A percentile compares a stretch with the other conserved stretches of the same genome.
Evolutionary conservation across 495 filamentous ascomycete genomes (phyloP).

Genomic region (Hapsidospora chrysogenum): DNA sequence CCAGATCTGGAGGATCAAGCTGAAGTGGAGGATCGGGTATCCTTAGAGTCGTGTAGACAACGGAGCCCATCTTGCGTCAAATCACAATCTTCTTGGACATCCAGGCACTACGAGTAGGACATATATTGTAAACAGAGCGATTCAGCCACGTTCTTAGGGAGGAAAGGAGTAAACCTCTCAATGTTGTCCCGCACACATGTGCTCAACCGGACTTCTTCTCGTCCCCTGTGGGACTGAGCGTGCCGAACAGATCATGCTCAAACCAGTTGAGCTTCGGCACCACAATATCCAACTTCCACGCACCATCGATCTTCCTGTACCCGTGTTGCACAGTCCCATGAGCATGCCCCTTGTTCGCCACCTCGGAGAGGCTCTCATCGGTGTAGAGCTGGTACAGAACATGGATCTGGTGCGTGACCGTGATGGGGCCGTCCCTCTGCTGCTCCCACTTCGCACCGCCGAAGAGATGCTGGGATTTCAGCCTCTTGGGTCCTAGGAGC

Average conservation of each 20-base stretch:
- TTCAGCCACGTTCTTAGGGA: no score
- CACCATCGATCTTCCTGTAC: slow-evolving; percentile 57
- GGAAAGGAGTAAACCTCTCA: no score
- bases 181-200: no score
- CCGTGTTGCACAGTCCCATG: slow-evolving; percentile 57
- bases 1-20: no score
- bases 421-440: slow-evolving; percentile 46
- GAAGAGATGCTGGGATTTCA: slow-evolving; percentile 66
- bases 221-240: not conserved
- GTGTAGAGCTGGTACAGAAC: slow-evolving; percentile 54
- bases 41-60: no score
- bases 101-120: no score
- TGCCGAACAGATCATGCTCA: slow-evolving; percentile 44
- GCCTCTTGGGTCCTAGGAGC: slow-evolving; percentile 54
- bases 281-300: slow-evolving; percentile 73
- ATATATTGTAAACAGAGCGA: no score
- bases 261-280: slow-evolving; percentile 53
- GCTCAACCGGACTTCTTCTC: no score
- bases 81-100: no score
- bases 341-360: slow-evolving; percentile 46
- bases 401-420: slow-evolving; percentile 62
- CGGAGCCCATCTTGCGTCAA: no score
- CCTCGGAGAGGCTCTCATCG: slow-evolving; percentile 28
- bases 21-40: no score
- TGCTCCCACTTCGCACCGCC: slow-evolving; percentile 58